Base-by-base conservation (phyloP, 768 basidiomycete species). In the Gautieria morchelliformis region DNA sequence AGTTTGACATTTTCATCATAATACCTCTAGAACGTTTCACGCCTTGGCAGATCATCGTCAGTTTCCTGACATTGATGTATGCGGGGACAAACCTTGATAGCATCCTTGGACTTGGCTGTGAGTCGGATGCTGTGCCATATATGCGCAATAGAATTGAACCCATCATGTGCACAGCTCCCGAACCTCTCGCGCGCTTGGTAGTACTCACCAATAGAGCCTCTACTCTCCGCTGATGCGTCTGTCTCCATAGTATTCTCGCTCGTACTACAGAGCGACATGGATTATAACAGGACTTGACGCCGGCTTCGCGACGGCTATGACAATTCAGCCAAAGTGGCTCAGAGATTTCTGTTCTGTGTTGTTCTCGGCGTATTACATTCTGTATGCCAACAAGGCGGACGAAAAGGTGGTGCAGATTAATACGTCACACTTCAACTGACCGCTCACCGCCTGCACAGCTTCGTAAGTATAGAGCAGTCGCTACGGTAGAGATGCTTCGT, bases 201-300 rank as follows among this genome's bases (percentile, higher is more conserved):
- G 67, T 85, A 75, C 45, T n/a, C 48, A 10, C 27, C 17, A 15
- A 10, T 33, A 9, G 32, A 47, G 9, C 22, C n/a, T 19, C 5
- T 49, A 30, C n/a, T 17, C 15, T 49, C 14, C 48, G 27, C 42
- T 54, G 30, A 60, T 53, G 51, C 59, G 6, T 52, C 53, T 14
- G 48, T 52, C 11, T 61, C 24, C 20, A 10, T 53, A 93, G 92
- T 95, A 96, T 67, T 89, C 92, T 3, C 81, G 89, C 0, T 87
- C 90, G 2, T 96, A 93, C 70, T 95, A 94, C 72, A 87, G 96
- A 24, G 95, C 93, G 8, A 95, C 94, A 52, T 99, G 93, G 87
- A 85, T 99, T 58, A 82, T 72, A 50, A 95, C 90, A 0, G 94
- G 93, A 1, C 75, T 97, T n/a, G 96, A 99, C 67, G 93, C 94